These are phyloP conservation scores for Citrus unshiu DNA, from an alignment of 345 rosid species.

Conservation along the genomic window DNA sequence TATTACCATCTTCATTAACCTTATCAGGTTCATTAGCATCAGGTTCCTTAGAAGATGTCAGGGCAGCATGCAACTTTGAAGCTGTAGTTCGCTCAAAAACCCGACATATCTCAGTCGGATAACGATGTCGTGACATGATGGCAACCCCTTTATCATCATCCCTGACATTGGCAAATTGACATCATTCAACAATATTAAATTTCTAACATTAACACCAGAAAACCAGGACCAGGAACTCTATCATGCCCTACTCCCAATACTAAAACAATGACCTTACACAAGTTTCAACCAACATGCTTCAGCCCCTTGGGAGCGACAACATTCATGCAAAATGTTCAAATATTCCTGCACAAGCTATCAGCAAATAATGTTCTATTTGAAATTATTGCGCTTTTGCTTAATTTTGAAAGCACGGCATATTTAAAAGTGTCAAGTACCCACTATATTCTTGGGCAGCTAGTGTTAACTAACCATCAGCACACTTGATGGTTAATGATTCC, in stretches of 20 bases:
- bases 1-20: slow-evolving; percentile 32
- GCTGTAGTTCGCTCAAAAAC: slow-evolving; percentile 69
- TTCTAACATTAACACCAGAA: background rate
- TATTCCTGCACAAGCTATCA: background rate
- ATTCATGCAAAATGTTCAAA: background rate
- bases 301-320: background rate
- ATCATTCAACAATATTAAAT: background rate
- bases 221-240: background rate
- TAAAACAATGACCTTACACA: background rate
- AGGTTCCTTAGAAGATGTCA: slow-evolving; percentile 35
- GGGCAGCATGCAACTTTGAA: slow-evolving; percentile 56
- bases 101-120: slow-evolving; percentile 84
- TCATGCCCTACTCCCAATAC: background rate
- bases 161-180: slow-evolving; percentile 33
- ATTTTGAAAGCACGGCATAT: background rate
- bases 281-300: background rate
- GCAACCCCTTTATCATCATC: slow-evolving; percentile 98
- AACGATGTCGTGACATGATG: slow-evolving; percentile 96
- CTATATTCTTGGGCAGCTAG: background rate
- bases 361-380: background rate
- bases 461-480: background rate
- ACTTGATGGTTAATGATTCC: background rate
- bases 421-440: background rate
- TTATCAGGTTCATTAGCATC: slow-evolving; percentile 34
- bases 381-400: background rate